Evolutionary conservation across 352 stramenopile species (phyloP).

Genomic region (Thraustotheca clavata): DNA sequence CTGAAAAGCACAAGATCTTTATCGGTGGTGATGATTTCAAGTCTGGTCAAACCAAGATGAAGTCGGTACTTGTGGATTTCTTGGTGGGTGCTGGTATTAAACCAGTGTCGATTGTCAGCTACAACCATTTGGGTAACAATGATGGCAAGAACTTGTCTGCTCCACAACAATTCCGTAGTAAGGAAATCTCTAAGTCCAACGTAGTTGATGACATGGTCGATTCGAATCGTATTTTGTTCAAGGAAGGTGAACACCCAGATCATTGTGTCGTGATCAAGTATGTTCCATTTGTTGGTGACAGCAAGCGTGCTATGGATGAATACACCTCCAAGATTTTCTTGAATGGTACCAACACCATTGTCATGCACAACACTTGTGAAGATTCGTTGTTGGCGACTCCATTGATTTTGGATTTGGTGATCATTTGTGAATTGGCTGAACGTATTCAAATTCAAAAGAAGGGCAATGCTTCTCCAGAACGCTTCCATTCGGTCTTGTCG

Average conservation of each 20-base stretch:
- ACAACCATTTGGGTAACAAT: slow-evolving; percentile 99
- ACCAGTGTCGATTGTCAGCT: slow-evolving; percentile 97
- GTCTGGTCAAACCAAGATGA: slow-evolving; percentile 99
- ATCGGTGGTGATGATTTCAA: slow-evolving; percentile 99
- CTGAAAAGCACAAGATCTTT: slow-evolving; percentile 92
- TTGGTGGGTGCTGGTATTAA: slow-evolving; percentile 98
- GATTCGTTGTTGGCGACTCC: slow-evolving; percentile 97
- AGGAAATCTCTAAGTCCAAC: slow-evolving; percentile 99
- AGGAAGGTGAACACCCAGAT: slow-evolving; percentile 97
- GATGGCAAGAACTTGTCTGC: slow-evolving; percentile 99
- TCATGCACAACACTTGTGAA: slow-evolving; percentile 99
- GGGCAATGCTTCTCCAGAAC: slow-evolving; percentile 82
- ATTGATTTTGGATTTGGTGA: slow-evolving; percentile 97
- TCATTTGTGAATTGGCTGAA: slow-evolving; percentile 96
- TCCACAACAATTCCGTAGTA: slow-evolving; percentile 98
- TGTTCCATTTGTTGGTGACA: slow-evolving; percentile 98
- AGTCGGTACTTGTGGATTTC: slow-evolving; percentile 99
- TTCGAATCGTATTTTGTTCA: slow-evolving; percentile 96
- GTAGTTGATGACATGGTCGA: slow-evolving; percentile 98
- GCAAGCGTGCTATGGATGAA: slow-evolving; percentile 99
- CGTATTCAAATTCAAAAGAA: slow-evolving; percentile 94
- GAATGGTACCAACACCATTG: slow-evolving; percentile 99
- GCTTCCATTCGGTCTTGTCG: slow-evolving; percentile 96
- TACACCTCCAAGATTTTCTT: slow-evolving; percentile 99
- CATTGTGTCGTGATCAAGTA: slow-evolving; percentile 99